Evolutionary conservation across 225 moss, liverwort and hornwort species (phyloP).

Genomic region (Polytrichum formosum): DNA sequence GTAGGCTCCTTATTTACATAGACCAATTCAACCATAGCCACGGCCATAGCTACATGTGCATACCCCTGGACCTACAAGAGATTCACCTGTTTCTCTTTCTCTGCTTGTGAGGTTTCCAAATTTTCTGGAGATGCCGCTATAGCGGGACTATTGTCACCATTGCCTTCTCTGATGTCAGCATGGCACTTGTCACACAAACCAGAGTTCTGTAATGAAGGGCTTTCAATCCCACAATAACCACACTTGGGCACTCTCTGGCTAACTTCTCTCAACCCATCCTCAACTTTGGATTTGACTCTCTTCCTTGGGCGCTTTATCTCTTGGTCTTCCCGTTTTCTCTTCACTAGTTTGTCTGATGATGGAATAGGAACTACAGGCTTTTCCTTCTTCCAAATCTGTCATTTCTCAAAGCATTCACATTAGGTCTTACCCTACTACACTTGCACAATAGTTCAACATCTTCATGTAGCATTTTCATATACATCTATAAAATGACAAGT

Average conservation of each 20-base stretch:
- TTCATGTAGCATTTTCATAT: too few relatives aligned
- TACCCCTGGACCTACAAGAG: not conserved
- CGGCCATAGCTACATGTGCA: too few relatives aligned
- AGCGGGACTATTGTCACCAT: constrained; percentile 29
- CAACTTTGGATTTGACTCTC: constrained; percentile 48
- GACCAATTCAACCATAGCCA: too few relatives aligned
- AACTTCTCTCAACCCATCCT: constrained; percentile 31
- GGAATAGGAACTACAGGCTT: constrained; percentile 29
- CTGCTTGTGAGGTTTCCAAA: constrained; percentile 24
- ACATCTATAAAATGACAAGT: too few relatives aligned
- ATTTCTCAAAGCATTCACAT: not conserved
- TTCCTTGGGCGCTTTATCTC: constrained; percentile 50
- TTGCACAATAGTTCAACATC: too few relatives aligned
- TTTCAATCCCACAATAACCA: constrained; percentile 53
- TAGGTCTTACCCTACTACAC: too few relatives aligned
- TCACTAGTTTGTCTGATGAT: constrained; percentile 40
- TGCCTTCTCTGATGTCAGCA: constrained; percentile 42
- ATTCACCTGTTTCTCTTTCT: constrained; percentile 40
- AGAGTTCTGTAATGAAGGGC: constrained; percentile 32
- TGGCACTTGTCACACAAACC: constrained; percentile 58
- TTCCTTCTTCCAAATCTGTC: constrained; percentile 59
- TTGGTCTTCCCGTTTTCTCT: constrained; percentile 70
- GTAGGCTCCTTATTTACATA: too few relatives aligned
- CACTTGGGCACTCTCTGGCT: constrained; percentile 45
- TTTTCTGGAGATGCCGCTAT: constrained; percentile 23